Conservation (phyloP, 768 basidiomycete species). For the Auricularia sp. region DNA sequence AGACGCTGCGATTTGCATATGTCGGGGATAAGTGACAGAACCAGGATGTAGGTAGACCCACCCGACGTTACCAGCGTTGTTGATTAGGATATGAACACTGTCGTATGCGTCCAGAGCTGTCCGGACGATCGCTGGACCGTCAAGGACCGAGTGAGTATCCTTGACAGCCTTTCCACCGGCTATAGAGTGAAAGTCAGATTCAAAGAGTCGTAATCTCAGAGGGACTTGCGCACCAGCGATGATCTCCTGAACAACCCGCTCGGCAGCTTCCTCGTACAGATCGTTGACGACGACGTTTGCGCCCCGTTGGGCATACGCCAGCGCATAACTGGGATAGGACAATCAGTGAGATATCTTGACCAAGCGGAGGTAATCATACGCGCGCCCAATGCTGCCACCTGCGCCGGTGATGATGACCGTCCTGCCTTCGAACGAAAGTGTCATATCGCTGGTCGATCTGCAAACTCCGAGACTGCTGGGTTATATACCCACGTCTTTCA, state of each 20-base stretch:
- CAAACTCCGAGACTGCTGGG: too few relatives aligned
- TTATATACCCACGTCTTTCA: too few relatives aligned
- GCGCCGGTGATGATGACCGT: conserved; percentile 92
- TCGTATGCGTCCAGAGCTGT: conserved; percentile 82
- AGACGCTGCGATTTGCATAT: neutral
- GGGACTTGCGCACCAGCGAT: conserved; percentile 41
- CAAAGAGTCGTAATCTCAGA: too few relatives aligned
- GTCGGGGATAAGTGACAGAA: too few relatives aligned
- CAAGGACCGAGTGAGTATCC: too few relatives aligned
- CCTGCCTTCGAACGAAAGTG: conserved; percentile 70
- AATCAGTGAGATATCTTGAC: too few relatives aligned
- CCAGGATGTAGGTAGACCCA: conserved; percentile 24
- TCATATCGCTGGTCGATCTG: too few relatives aligned
- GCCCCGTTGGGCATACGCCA: conserved; percentile 85
- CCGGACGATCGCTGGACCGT: conserved; percentile 31
- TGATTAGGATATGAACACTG: conserved; percentile 75
- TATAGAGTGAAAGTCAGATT: too few relatives aligned
- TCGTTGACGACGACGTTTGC: conserved; percentile 96
- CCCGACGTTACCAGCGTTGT: conserved; percentile 87
- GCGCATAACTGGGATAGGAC: conserved; percentile 55
- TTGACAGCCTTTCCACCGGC: too few relatives aligned
- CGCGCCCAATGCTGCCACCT: conserved; percentile 87
- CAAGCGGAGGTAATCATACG: conserved; percentile 32
- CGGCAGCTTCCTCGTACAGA: conserved; percentile 76
- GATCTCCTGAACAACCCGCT: conserved; percentile 88